Evolutionary conservation across 129 eudicot species (phyloP).

Genomic region (Chrysanthemum lavandulifolium): DNA sequence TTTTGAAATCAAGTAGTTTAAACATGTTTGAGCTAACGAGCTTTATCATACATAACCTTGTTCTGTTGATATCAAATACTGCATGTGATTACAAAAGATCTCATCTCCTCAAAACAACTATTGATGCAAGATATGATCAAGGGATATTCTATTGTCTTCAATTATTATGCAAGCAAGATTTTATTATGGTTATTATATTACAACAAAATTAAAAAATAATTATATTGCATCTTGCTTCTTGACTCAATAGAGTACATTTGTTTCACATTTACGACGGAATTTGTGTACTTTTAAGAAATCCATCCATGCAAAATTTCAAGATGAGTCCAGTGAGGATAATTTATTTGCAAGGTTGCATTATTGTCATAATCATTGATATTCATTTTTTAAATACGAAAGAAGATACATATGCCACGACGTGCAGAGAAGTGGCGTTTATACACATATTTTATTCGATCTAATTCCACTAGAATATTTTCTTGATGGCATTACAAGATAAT

Average conservation of each 20-base stretch:
- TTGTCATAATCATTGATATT: constrained; percentile 15
- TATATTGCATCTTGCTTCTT: neutral
- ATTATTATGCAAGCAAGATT: neutral
- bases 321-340: neutral
- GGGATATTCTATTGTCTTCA: neutral
- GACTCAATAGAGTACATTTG: neutral
- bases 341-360: neutral
- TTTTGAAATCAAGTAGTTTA: too few relatives aligned
- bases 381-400: constrained; percentile 3
- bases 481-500: constrained; percentile 10
- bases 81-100: neutral
- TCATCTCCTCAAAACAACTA: neutral
- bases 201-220: neutral
- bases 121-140: neutral
- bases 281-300: constrained; percentile 1
- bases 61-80: neutral
- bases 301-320: constrained; percentile 3
- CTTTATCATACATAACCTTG: too few relatives aligned
- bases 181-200: neutral
- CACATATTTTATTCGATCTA: constrained; percentile 11
- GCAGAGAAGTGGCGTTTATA: constrained; percentile 25
- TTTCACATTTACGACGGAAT: constrained; percentile 3
- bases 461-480: constrained; percentile 16
- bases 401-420: constrained; percentile 17
- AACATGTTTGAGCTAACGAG: too few relatives aligned